Evolutionary conservation across 2,329 filamentous ascomycete genomes (phyloP).

Genomic region (Ceratocystis smalleyi): DNA sequence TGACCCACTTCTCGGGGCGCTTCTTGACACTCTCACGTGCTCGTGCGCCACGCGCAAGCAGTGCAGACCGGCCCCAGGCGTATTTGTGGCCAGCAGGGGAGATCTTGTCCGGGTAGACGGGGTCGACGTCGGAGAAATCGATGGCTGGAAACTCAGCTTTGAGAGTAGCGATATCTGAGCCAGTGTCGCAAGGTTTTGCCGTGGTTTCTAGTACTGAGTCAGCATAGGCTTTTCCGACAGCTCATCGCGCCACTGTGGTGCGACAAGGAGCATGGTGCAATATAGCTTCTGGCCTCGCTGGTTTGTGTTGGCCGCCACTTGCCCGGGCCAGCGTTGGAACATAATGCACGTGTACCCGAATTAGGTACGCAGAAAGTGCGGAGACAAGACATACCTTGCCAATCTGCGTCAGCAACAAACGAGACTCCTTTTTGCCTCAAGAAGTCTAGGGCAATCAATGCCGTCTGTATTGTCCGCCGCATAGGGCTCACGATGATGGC

Average conservation of each 20-base stretch:
- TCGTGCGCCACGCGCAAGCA: slow-evolving; percentile 39
- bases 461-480: slow-evolving; percentile 50
- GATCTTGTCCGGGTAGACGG: slow-evolving; percentile 48
- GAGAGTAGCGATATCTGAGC: slow-evolving; percentile 32
- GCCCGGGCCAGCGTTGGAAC: not conserved
- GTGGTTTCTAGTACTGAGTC: slow-evolving; percentile 33
- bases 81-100: slow-evolving; percentile 32
- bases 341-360: not conserved
- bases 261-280: not conserved
- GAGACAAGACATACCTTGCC: slow-evolving; percentile 41
- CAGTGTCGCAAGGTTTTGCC: slow-evolving; percentile 45
- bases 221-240: not conserved
- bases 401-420: slow-evolving; percentile 43
- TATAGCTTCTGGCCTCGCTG: not conserved
- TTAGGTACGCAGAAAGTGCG: not conserved
- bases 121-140: slow-evolving; percentile 42
- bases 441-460: slow-evolving; percentile 41
- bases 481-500: slow-evolving; percentile 49
- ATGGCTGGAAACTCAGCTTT: slow-evolving; percentile 36
- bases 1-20: slow-evolving; percentile 44
- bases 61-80: slow-evolving; percentile 35
- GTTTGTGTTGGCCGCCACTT: not conserved
- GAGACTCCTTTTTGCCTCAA: slow-evolving; percentile 38
- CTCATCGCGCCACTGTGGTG: not conserved
- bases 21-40: slow-evolving; percentile 35